Evolutionary conservation across 2,329 filamentous ascomycete genomes (phyloP).

Genomic region (Fusarium transvaalense): DNA sequence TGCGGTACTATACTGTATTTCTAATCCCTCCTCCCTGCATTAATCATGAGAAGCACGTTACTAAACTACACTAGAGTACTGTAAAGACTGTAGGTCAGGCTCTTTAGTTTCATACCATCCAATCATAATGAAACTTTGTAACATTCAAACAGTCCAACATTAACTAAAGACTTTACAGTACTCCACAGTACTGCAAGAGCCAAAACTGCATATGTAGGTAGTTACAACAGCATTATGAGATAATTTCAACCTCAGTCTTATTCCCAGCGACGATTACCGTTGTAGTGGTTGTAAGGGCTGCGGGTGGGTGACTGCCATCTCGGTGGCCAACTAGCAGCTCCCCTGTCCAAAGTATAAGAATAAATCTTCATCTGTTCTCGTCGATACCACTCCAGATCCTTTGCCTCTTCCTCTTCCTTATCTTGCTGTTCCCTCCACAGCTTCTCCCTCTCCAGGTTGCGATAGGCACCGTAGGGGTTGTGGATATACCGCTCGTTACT

Average conservation of each 20-base stretch:
- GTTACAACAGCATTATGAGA: conserved; percentile 2
- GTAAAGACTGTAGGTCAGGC: background rate
- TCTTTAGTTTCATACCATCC: conserved; percentile 2
- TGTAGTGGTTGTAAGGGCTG: conserved; percentile 3
- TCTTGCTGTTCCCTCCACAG: background rate
- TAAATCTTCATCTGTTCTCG: background rate
- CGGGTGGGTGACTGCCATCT: background rate
- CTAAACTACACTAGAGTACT: no score
- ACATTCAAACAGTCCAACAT: conserved; percentile 2
- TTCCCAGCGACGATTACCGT: background rate
- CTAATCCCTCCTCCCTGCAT: conserved; percentile 25
- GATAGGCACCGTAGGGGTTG: background rate
- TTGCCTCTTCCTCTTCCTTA: background rate
- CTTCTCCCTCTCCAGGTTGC: background rate
- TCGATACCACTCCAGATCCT: background rate
- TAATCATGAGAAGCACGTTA: conserved; percentile 20
- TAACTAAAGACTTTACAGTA: background rate
- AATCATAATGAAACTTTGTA: conserved; percentile 15
- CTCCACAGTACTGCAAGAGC: background rate
- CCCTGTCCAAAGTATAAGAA: background rate
- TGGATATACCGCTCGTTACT: background rate
- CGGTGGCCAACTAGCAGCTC: background rate
- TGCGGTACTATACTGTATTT: no score
- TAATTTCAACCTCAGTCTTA: background rate
- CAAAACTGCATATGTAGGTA: background rate